Evolutionary conservation across 345 rosid genomes (phyloP).

Genomic region (Syzygium aqueum): DNA sequence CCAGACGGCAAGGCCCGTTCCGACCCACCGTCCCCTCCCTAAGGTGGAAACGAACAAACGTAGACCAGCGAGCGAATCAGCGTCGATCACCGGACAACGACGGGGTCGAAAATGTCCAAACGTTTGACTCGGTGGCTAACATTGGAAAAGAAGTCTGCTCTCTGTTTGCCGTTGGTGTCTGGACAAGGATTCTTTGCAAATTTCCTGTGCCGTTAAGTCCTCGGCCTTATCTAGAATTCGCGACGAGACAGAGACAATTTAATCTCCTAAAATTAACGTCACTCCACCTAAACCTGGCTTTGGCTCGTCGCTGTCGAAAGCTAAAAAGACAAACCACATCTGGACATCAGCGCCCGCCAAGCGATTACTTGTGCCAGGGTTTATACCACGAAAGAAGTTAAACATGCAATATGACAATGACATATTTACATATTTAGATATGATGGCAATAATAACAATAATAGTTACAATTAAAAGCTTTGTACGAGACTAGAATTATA

Average conservation of each 20-base stretch:
- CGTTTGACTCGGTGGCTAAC: neutral
- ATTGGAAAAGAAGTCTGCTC: neutral
- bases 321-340: neutral
- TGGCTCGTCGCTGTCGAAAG: neutral
- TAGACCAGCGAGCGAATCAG: neutral
- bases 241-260: neutral
- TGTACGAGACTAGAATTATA: neutral
- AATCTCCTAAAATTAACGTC: neutral
- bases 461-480: too few species aligned
- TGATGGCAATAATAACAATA: neutral
- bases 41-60: neutral
- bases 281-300: neutral
- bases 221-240: neutral
- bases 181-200: neutral
- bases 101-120: neutral
- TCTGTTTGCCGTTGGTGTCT: neutral
- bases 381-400: neutral
- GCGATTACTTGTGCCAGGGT: neutral
- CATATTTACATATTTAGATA: neutral
- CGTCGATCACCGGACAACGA: neutral
- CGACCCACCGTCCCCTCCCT: neutral
- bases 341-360: neutral
- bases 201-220: neutral
- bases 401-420: neutral
- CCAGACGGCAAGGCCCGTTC: neutral